phyloP scores from a whole-genome alignment of 2,329 filamentous ascomycete species.

The Hymenoscyphus fructigenus region DNA sequence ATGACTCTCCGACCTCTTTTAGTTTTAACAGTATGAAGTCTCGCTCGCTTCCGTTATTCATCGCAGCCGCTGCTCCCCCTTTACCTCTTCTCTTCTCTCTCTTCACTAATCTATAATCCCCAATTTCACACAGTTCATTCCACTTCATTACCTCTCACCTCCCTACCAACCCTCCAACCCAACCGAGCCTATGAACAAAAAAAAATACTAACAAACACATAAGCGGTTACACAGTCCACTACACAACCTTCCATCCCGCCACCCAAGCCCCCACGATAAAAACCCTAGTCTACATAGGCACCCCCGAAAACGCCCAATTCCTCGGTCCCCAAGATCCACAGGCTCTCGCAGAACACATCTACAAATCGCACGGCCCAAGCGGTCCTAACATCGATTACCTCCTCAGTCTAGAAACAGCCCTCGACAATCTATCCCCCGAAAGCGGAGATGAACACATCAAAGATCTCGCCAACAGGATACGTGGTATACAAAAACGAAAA shows the following conservation, averaged over 20 bases:
- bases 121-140: too few relatives aligned
- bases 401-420: constrained; percentile 71
- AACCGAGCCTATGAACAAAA: not conserved
- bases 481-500: constrained; percentile 52
- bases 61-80: too few relatives aligned
- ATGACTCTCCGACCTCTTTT: too few relatives aligned
- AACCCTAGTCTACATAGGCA: constrained; percentile 87
- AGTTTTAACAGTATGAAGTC: too few relatives aligned
- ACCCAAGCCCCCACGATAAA: constrained; percentile 41
- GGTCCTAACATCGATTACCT: constrained; percentile 91
- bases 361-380: constrained; percentile 74
- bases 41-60: too few relatives aligned
- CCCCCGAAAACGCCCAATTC: constrained; percentile 91
- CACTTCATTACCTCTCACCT: not conserved
- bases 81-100: too few relatives aligned
- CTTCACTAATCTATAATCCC: too few relatives aligned
- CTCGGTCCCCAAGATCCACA: constrained; percentile 79
- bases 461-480: constrained; percentile 74
- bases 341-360: constrained; percentile 76
- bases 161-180: not conserved
- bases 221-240: constrained; percentile 84
- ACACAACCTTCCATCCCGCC: constrained; percentile 74
- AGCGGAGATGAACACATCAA: constrained; percentile 82
- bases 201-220: constrained; percentile 17
- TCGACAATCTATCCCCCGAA: constrained; percentile 70